Conservation (phyloP, 1,139 yeast genomes). For the Geotrichum phurueaensis region DNA sequence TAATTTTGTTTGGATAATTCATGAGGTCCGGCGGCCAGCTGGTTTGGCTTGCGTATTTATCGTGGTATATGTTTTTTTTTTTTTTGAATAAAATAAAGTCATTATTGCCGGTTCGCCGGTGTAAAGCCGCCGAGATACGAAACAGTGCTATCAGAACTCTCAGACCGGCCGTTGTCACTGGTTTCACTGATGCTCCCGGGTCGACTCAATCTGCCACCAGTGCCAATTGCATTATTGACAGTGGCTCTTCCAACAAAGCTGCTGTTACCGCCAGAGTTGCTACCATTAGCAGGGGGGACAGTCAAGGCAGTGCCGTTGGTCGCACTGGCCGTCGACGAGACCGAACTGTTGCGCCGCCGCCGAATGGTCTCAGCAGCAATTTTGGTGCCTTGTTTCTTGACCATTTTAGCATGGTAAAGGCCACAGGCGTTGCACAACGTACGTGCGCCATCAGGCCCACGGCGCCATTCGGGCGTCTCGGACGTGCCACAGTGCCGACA, state of each 20-base stretch:
- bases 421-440: conserved; percentile 91
- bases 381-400: conserved; percentile 13
- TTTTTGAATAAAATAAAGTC: no score
- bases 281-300: background rate
- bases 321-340: background rate
- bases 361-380: conserved; percentile 11
- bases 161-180: background rate
- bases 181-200: background rate
- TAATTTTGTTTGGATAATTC: no score
- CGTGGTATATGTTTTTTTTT: background rate
- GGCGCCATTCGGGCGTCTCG: conserved; percentile 88
- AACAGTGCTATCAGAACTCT: background rate
- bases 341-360: background rate
- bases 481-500: conserved; percentile 70
- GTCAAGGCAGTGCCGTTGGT: background rate
- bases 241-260: background rate
- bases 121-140: background rate
- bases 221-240: background rate
- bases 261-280: background rate
- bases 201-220: background rate
- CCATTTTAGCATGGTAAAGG: conserved; percentile 65
- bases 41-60: background rate
- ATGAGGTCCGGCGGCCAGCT: background rate
- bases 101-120: background rate
- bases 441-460: conserved; percentile 81